phyloP scores from a whole-genome alignment of 2,329 filamentous ascomycete genomes.

The Tolypocladium ovalisporum region DNA sequence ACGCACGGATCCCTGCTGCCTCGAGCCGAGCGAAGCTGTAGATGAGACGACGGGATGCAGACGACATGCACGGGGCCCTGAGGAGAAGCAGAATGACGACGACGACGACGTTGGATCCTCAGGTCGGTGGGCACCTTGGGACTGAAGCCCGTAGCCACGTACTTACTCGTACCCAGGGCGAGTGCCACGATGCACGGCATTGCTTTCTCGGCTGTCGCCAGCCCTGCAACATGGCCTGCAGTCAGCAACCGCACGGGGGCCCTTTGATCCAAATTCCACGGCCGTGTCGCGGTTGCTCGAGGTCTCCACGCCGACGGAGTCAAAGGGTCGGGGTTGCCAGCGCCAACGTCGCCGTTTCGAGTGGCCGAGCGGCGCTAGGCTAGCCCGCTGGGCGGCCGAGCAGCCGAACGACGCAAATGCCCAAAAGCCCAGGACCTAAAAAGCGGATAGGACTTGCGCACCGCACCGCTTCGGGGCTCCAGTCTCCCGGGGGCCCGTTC shows the following conservation, averaged over 20 bases:
- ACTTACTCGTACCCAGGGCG: too few species aligned
- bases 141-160: too few species aligned
- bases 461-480: too few species aligned
- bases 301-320: too few species aligned
- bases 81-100: neutral
- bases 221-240: neutral
- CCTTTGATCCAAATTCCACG: too few species aligned
- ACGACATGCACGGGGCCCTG: neutral
- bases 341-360: neutral
- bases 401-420: too few species aligned
- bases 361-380: neutral
- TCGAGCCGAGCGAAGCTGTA: neutral
- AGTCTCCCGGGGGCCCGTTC: neutral
- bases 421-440: neutral
- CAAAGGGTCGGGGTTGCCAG: too few species aligned
- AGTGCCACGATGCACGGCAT: neutral
- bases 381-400: too few species aligned
- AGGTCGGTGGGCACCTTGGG: too few species aligned
- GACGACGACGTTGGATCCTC: too few species aligned
- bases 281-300: too few species aligned
- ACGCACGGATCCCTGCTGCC: neutral
- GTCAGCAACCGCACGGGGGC: neutral
- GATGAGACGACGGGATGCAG: neutral
- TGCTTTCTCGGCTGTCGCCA: neutral
- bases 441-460: too few species aligned